Conservation (phyloP, 345 rosid species). For the Diplotaxis tenuifolia region DNA sequence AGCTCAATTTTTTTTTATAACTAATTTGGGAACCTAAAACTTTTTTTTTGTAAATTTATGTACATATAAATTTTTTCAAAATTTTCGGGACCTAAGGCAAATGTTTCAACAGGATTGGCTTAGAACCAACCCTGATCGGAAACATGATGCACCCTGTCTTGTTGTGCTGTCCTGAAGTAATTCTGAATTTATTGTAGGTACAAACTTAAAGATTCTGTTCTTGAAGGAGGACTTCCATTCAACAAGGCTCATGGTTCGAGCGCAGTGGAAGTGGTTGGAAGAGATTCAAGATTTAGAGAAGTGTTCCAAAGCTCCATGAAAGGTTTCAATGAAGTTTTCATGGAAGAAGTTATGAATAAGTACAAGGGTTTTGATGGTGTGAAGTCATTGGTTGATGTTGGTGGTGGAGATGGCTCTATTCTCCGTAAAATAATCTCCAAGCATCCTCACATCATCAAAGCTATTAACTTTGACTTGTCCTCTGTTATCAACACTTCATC, state of each 20-base stretch:
- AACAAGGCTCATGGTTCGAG: slow-evolving; percentile 50
- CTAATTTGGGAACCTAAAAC: no score
- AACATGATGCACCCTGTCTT: background rate
- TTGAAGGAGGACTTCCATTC: slow-evolving; percentile 53
- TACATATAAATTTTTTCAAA: no score
- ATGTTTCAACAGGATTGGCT: no score
- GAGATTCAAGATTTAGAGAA: slow-evolving; percentile 39
- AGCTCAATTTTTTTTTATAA: no score
- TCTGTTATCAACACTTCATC: slow-evolving; percentile 34
- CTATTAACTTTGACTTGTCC: slow-evolving; percentile 52
- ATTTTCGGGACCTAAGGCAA: no score
- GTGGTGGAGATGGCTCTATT: slow-evolving; percentile 55
- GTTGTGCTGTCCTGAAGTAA: background rate
- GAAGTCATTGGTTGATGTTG: slow-evolving; percentile 35
- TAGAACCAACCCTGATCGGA: no score
- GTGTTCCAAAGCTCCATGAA: slow-evolving; percentile 40
- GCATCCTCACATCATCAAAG: slow-evolving; percentile 42
- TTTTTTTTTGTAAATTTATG: no score
- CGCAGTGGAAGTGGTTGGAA: slow-evolving; percentile 29
- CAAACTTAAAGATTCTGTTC: slow-evolving; percentile 44
- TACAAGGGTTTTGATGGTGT: slow-evolving; percentile 49
- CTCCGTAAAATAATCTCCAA: slow-evolving; percentile 46
- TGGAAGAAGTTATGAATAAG: slow-evolving; percentile 38
- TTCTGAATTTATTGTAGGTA: slow-evolving; percentile 35
- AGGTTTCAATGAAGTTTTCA: slow-evolving; percentile 43